A percentile compares a stretch with the other conserved stretches of the same genome.
Evolutionary conservation across 345 rosid genomes (phyloP).

Genomic region (Dimocarpus longan): DNA sequence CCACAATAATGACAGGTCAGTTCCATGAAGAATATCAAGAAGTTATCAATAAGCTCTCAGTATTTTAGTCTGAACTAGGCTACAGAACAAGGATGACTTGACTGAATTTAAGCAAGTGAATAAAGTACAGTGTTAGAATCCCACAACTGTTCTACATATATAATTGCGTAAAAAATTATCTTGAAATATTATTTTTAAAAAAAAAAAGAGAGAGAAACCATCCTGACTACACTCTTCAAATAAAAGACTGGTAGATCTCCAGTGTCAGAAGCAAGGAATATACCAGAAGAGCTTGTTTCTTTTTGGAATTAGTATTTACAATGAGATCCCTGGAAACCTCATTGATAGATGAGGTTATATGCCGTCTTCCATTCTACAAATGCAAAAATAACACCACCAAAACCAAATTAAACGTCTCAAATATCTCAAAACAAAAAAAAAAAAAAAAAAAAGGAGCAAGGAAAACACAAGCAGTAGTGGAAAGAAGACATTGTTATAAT

Average conservation of each 20-base stretch:
- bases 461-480: not conserved
- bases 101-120: not conserved
- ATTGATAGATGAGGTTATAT: constrained; percentile 84
- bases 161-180: not conserved
- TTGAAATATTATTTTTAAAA: not conserved
- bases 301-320: constrained; percentile 85
- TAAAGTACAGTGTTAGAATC: not conserved
- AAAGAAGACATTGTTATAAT: not conserved
- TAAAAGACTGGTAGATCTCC: constrained; percentile 10
- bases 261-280: constrained; percentile 21
- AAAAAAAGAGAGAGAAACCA: not conserved
- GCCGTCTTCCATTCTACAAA: constrained; percentile 93
- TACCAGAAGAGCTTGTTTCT: constrained; percentile 96
- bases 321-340: constrained; percentile 99
- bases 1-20: not conserved
- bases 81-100: not conserved
- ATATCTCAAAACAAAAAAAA: too few relatives aligned
- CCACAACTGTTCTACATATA: not conserved
- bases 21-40: too few relatives aligned
- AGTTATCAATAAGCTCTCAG: not conserved
- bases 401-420: constrained; percentile 11
- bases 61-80: not conserved
- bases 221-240: constrained; percentile 1
- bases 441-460: not conserved
- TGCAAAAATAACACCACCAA: constrained; percentile 26